Conservation (phyloP, 2,329 filamentous ascomycete species). For the Lasiodiplodia theobromae region DNA sequence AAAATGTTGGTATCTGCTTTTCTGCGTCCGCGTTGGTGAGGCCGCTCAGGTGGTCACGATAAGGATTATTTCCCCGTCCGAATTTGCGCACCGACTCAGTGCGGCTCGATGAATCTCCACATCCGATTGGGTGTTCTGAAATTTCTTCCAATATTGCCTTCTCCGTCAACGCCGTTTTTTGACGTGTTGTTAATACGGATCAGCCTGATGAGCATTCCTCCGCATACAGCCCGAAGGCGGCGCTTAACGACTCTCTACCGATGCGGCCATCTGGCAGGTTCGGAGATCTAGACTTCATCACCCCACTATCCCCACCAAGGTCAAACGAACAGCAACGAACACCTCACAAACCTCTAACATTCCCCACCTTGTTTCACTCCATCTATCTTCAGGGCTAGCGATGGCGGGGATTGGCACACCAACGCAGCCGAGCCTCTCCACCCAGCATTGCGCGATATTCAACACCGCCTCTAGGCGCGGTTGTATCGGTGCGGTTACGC, state of each 20-base stretch:
- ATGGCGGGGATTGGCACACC: conserved; percentile 14
- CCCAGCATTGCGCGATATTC: conserved; percentile 27
- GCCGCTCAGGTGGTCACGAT: conserved; percentile 3
- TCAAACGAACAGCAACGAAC: conserved; percentile 23
- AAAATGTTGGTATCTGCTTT: background rate
- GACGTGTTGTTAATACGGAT: conserved; percentile 24
- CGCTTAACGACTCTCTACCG: conserved; percentile 14
- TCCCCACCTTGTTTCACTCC: conserved; percentile 15
- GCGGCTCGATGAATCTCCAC: background rate
- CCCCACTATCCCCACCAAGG: conserved; percentile 23
- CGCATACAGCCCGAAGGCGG: conserved; percentile 10
- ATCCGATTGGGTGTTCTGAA: conserved; percentile 8
- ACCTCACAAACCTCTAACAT: conserved; percentile 26
- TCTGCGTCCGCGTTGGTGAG: background rate
- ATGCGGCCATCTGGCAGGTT: conserved; percentile 26
- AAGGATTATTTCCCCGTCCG: background rate
- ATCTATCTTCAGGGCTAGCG: conserved; percentile 6
- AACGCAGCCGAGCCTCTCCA: conserved; percentile 10
- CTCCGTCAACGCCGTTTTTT: conserved; percentile 9
- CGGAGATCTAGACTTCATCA: conserved; percentile 22
- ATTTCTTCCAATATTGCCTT: conserved; percentile 17
- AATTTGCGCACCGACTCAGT: conserved; percentile 18
- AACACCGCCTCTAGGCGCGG: conserved; percentile 2
- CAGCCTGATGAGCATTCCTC: conserved; percentile 1
- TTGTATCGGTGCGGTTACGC: conserved; percentile 1